phyloP scores from a whole-genome alignment of 176 grass and related monocot genomes.

The barley (Hordeum vulgare) region DNA sequence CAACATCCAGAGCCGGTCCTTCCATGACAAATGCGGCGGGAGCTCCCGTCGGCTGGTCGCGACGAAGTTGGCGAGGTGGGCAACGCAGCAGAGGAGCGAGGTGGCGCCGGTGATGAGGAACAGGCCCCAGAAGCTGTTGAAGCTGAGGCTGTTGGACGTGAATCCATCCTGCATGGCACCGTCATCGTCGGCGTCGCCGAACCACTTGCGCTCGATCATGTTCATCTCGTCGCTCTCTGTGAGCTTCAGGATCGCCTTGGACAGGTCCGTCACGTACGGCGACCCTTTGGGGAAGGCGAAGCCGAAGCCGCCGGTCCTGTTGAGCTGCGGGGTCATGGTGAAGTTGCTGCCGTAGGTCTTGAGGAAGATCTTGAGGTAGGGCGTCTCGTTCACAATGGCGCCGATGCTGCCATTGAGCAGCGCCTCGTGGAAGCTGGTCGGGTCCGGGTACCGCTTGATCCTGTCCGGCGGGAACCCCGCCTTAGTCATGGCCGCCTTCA shows the following conservation, averaged over 20 bases:
- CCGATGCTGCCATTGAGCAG: slow-evolving; percentile 34
- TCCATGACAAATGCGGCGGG: background rate
- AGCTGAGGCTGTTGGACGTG: slow-evolving; percentile 47
- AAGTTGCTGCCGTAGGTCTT: slow-evolving; percentile 42
- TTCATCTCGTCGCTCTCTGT: slow-evolving; percentile 51
- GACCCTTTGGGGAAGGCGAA: slow-evolving; percentile 65
- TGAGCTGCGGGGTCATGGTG: slow-evolving; percentile 3
- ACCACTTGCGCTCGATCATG: slow-evolving; percentile 61
- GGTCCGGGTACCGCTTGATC: slow-evolving; percentile 18
- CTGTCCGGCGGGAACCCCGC: slow-evolving; percentile 21
- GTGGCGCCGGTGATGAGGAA: slow-evolving; percentile 73
- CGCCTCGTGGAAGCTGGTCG: slow-evolving; percentile 34
- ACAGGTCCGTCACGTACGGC: slow-evolving; percentile 58
- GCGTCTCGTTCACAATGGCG: slow-evolving; percentile 61
- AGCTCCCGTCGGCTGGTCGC: background rate
- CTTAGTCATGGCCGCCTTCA: slow-evolving; percentile 4
- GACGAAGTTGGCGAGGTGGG: slow-evolving; percentile 27
- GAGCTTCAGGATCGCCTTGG: slow-evolving; percentile 57
- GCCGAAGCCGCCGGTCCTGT: slow-evolving; percentile 64
- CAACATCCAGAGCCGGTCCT: background rate
- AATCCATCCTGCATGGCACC: slow-evolving; percentile 7
- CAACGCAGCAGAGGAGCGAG: slow-evolving; percentile 25
- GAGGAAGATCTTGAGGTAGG: slow-evolving; percentile 59
- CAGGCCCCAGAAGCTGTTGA: slow-evolving; percentile 73
- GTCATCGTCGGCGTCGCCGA: slow-evolving; percentile 29